These are phyloP conservation scores for Blastomyces parvus DNA, from an alignment of 2,329 filamentous ascomycete species.

Conservation along the genomic window DNA sequence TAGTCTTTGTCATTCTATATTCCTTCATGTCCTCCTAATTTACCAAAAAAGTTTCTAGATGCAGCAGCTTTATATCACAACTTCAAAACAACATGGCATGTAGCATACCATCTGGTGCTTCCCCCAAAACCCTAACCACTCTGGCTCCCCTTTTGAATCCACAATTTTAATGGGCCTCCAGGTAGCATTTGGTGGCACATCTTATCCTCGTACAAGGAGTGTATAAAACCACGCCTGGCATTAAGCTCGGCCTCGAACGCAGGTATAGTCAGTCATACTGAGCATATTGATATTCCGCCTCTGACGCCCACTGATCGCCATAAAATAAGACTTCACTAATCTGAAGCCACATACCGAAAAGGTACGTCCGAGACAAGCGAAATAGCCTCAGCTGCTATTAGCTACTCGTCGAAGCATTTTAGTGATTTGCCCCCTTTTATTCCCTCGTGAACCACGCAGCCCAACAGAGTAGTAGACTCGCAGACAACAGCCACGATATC, in stretches of 20 bases:
- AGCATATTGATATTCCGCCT: neutral
- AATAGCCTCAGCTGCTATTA: too few species aligned
- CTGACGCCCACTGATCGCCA: neutral
- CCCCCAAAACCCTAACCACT: neutral
- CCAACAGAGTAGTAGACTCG: neutral
- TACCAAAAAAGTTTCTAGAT: neutral
- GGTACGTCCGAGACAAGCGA: too few species aligned
- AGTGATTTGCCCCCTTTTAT: neutral
- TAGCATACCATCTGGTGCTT: neutral
- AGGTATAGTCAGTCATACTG: too few species aligned
- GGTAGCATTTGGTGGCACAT: too few species aligned
- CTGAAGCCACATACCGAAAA: neutral
- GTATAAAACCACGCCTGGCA: neutral
- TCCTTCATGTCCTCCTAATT: neutral
- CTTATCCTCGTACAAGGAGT: neutral
- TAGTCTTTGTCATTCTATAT: neutral
- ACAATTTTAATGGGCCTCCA: too few species aligned
- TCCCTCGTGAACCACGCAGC: neutral
- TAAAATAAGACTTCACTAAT: neutral
- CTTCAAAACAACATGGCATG: neutral
- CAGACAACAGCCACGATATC: neutral
- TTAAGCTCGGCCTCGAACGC: too few species aligned
- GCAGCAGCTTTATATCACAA: neutral
- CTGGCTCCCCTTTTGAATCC: neutral
- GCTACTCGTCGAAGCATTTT: neutral